Conservation (phyloP, 1,284 basidiomycete genomes). For the Heterobasidion irregulare region DNA sequence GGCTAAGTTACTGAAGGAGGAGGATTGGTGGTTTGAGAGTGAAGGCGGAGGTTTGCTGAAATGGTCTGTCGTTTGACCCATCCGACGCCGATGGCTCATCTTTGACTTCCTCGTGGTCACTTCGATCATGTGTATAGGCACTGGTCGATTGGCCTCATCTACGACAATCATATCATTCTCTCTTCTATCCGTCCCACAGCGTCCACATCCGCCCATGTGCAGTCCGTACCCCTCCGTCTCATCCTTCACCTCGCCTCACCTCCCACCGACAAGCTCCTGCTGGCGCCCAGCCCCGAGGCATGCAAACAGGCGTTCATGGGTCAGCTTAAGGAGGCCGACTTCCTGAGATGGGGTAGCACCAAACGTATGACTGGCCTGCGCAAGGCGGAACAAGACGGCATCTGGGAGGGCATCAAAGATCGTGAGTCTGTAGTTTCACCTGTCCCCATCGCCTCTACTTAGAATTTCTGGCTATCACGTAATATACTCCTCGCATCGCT, state of each 20-base stretch:
- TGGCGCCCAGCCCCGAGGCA: constrained; percentile 69
- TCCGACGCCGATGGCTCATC: background rate
- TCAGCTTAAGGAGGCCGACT: constrained; percentile 91
- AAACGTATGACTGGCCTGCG: constrained; percentile 84
- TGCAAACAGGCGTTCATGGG: constrained; percentile 91
- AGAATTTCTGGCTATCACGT: background rate
- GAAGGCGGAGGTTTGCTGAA: constrained; percentile 67
- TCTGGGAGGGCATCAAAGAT: constrained; percentile 91
- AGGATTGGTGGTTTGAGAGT: constrained; percentile 93
- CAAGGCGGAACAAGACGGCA: constrained; percentile 84
- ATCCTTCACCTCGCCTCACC: constrained; percentile 82
- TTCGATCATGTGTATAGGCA: constrained; percentile 55
- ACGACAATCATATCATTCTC: constrained; percentile 59
- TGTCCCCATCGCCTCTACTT: constrained; percentile 2
- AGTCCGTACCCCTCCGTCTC: constrained; percentile 60
- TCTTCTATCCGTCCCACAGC: constrained; percentile 37
- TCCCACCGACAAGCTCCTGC: constrained; percentile 66
- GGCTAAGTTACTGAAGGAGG: constrained; percentile 60
- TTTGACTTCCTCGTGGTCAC: background rate
- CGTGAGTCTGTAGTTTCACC: constrained; percentile 43
- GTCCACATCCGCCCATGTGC: constrained; percentile 29
- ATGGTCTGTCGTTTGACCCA: constrained; percentile 49
- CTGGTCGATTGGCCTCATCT: constrained; percentile 90
- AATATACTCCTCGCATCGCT: background rate
- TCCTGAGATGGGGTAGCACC: constrained; percentile 86